Evolutionary conservation across 805 yeast species (phyloP).

Genomic region (Helenozyma baotianmanensis): DNA sequence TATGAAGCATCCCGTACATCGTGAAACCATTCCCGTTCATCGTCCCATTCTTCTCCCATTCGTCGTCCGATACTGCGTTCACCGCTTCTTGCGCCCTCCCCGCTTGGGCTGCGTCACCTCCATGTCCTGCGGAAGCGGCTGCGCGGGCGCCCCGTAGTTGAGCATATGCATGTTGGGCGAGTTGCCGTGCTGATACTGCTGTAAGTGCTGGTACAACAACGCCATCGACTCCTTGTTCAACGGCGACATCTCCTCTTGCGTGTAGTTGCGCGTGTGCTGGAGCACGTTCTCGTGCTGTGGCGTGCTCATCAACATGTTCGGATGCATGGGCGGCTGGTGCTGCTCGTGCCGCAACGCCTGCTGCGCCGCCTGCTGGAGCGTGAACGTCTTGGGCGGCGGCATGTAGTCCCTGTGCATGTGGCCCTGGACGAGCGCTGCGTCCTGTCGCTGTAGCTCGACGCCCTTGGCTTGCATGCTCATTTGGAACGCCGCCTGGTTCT

Average conservation of each 20-base stretch:
- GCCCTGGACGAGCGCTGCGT: too few relatives aligned
- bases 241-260: conserved; percentile 9
- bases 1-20: too few relatives aligned
- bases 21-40: too few relatives aligned
- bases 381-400: conserved; percentile 28
- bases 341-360: conserved; percentile 5
- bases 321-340: conserved; percentile 7
- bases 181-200: conserved; percentile 6
- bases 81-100: too few relatives aligned
- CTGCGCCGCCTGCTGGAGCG: conserved; percentile 11
- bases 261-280: background rate
- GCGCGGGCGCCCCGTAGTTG: too few relatives aligned
- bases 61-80: too few relatives aligned
- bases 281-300: conserved; percentile 35
- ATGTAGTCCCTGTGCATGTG: conserved; percentile 13
- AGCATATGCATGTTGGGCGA: background rate
- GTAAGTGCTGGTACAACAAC: conserved; percentile 10
- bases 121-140: too few relatives aligned
- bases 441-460: too few relatives aligned
- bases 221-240: conserved; percentile 10
- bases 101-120: too few relatives aligned
- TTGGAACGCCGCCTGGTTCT: too few relatives aligned
- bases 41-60: too few relatives aligned
- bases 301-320: conserved; percentile 39
- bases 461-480: too few relatives aligned